phyloP scores from a whole-genome alignment of 2,329 filamentous ascomycete species.

The Phialophora chinensis region DNA sequence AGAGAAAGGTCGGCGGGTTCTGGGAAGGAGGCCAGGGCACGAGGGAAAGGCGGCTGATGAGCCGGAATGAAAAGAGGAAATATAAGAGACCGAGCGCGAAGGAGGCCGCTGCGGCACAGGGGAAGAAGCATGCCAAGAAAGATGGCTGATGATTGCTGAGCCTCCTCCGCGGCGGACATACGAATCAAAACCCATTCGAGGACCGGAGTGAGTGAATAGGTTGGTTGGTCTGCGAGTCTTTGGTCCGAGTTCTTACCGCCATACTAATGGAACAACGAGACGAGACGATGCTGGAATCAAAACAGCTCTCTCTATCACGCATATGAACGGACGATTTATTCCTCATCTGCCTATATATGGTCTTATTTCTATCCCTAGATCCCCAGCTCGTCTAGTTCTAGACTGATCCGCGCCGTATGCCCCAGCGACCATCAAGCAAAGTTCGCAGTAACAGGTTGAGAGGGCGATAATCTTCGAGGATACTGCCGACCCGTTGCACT shows the following conservation, averaged over 20 bases:
- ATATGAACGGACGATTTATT: neutral
- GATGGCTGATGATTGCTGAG: neutral
- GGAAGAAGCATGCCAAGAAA: slow-evolving; percentile 12
- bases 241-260: too few species aligned
- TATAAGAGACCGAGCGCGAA: slow-evolving; percentile 28
- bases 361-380: neutral
- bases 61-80: slow-evolving; percentile 59
- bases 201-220: neutral
- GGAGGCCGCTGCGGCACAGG: slow-evolving; percentile 2
- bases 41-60: slow-evolving; percentile 73
- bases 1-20: slow-evolving; percentile 66
- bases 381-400: neutral
- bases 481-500: too few species aligned
- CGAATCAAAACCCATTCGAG: neutral
- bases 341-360: neutral
- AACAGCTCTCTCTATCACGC: neutral
- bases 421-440: neutral
- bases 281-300: neutral
- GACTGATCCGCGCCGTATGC: neutral
- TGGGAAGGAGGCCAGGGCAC: slow-evolving; percentile 89
- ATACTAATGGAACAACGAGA: neutral
- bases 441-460: neutral
- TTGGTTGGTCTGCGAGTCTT: neutral
- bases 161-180: neutral
- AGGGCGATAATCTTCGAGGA: neutral